Percentiles rank a stretch among this genome's conserved stretches.
phyloP scores from a whole-genome alignment of 2,329 filamentous ascomycete genomes.

The Diaporthe batatas region DNA sequence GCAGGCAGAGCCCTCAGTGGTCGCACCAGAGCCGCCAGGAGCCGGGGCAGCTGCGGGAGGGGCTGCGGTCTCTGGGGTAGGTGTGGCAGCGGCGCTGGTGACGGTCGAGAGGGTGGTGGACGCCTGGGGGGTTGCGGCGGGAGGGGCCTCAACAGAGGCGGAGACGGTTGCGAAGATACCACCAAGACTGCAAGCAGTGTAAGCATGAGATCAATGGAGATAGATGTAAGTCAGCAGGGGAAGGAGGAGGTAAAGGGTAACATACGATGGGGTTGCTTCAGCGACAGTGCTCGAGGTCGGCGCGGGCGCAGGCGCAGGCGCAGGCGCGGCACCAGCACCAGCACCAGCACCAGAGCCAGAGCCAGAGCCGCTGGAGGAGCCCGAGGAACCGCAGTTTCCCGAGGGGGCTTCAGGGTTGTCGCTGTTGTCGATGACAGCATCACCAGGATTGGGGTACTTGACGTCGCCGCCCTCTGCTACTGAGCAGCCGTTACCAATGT shows the following conservation, averaged over 20 bases:
- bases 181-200: conserved; percentile 42
- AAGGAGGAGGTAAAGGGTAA: neutral
- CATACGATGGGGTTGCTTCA: conserved; percentile 21
- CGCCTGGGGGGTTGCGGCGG: conserved; percentile 28
- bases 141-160: conserved; percentile 34
- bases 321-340: neutral
- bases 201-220: conserved; percentile 47
- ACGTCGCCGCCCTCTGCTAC: conserved; percentile 71
- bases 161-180: conserved; percentile 33
- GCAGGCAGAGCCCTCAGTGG: conserved; percentile 59
- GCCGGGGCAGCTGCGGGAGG: neutral
- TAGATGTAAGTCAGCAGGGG: conserved; percentile 54
- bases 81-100: conserved; percentile 35
- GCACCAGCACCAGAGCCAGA: conserved; percentile 43
- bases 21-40: neutral
- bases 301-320: conserved; percentile 21
- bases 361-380: conserved; percentile 46
- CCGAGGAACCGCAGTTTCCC: conserved; percentile 53
- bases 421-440: conserved; percentile 60
- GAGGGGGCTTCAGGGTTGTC: conserved; percentile 53
- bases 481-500: conserved; percentile 70
- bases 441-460: conserved; percentile 75
- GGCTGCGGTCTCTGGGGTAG: conserved; percentile 3
- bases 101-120: conserved; percentile 47
- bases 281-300: conserved; percentile 34